Evolutionary conservation across 495 filamentous ascomycete genomes (phyloP).

Genomic region (Penicillium ochrochloron): DNA sequence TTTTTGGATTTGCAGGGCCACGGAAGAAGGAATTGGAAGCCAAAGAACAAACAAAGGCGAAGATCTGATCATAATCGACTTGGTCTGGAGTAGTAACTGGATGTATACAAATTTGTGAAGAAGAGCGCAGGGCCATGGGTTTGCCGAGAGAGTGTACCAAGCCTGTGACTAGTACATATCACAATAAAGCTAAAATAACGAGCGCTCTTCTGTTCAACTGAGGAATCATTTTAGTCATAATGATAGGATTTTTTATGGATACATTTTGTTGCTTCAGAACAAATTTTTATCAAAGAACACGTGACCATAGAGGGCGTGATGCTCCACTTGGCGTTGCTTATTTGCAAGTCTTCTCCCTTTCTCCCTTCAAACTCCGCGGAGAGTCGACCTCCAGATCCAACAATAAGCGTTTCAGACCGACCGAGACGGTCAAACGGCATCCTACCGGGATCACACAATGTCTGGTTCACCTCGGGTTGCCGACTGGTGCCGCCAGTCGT

Average conservation of each 20-base stretch:
- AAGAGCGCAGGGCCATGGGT: neutral
- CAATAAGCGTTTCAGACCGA: neutral
- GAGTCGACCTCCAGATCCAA: neutral
- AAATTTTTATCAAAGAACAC: neutral
- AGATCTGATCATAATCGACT: constrained; percentile 21
- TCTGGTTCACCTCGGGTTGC: neutral
- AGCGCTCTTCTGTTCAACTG: no score
- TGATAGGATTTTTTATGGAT: neutral
- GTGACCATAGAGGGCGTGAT: neutral
- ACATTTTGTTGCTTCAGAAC: neutral
- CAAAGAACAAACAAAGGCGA: constrained; percentile 17
- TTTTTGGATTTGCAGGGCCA: constrained; percentile 48
- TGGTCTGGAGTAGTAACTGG: neutral
- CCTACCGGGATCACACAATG: neutral
- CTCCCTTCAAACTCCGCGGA: neutral
- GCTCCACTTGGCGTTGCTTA: neutral
- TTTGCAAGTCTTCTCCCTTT: neutral
- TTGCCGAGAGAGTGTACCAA: neutral
- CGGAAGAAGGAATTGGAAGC: constrained; percentile 23
- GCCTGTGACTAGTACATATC: no score
- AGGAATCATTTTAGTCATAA: neutral
- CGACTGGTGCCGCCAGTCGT: constrained; percentile 10
- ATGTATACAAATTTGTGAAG: neutral
- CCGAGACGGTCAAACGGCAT: neutral
- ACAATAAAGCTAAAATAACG: no score